These are phyloP conservation scores for Vaccinium macrocarpon DNA, from an alignment of 148 eudicot genomes.

Conservation along the genomic window DNA sequence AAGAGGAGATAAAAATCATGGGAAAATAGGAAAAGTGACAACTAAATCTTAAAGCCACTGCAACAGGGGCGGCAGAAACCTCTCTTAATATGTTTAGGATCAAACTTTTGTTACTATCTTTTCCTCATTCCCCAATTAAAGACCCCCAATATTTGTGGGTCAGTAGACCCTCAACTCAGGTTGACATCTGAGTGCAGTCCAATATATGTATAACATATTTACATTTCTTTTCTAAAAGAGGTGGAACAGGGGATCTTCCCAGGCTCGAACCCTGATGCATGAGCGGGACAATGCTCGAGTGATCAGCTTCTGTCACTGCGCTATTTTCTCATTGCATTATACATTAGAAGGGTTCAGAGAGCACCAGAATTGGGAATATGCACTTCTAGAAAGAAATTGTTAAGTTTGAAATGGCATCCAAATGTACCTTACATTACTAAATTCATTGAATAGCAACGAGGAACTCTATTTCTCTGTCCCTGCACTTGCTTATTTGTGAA, in stretches of 20 bases:
- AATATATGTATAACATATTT: not conserved
- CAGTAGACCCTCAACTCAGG: not conserved
- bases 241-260: not conserved
- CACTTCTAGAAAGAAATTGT: not conserved
- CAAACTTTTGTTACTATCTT: not conserved
- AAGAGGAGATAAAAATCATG: not conserved
- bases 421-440: not conserved
- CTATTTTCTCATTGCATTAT: not conserved
- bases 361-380: not conserved
- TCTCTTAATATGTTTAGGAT: not conserved
- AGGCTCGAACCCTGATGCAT: not conserved
- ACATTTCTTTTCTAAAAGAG: not conserved
- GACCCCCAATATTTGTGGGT: not conserved
- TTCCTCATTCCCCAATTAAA: not conserved
- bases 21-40: not conserved
- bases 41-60: not conserved
- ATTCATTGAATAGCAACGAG: not conserved
- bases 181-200: not conserved
- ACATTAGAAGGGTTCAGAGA: not conserved
- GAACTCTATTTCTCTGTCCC: constrained; percentile 3
- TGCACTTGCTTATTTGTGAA: not conserved
- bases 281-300: not conserved
- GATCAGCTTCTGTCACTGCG: not conserved
- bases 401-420: not conserved
- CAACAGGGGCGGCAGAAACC: not conserved